Evolutionary conservation across 768 basidiomycete species (phyloP), one percentile per base, ranked within the genome.

Genomic region (Termitomyces sp.): DNA sequence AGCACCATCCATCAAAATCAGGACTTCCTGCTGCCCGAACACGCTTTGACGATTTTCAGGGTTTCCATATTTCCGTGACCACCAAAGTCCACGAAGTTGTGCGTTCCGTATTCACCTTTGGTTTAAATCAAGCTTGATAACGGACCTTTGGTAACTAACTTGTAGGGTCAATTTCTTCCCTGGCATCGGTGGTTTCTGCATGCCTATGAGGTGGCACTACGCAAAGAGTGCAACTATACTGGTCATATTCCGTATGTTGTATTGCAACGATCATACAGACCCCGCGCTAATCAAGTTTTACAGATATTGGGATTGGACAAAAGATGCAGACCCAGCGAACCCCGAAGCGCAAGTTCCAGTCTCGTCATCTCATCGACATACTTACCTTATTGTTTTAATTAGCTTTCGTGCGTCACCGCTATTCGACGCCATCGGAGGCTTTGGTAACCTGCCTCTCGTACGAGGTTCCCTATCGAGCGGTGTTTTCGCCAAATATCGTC

Each of bases 271-370:
- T 17, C 46, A 11, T 29, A 2, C 14, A n/a, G 5, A 10, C 1
- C 10, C 32, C 6, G 11, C 29, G 1, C n/a, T 53, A 1, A 32
- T n/a, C 0, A 9, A 9, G 7, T 0, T 23, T 2, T 40, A 5
- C 32, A 77, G 75, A 7, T 77, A 74, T 42, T 78, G 75, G 75
- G 69, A 77, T 48, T 76, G 75, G 75, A 72, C 71, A 4, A 64
- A 60, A 31, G 76, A 77, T 53, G 64, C 68, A 1, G 71, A 73
- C 47, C 60, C 51, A 41, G 29, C 17, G 47, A 25, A 60, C 53
- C 11, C 31, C 54, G 17, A 57, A 59, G 70, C 71, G 56, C 52
- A 64, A 62, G 42, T 47, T 38, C 53, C 21, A 4, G 23, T 25
- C 42, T 9, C 17, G 10, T n/a, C n/a, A 50, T 5, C 25, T 14